Conservation (phyloP, 805 yeast genomes). For the Wickerhamiella lipophila region DNA sequence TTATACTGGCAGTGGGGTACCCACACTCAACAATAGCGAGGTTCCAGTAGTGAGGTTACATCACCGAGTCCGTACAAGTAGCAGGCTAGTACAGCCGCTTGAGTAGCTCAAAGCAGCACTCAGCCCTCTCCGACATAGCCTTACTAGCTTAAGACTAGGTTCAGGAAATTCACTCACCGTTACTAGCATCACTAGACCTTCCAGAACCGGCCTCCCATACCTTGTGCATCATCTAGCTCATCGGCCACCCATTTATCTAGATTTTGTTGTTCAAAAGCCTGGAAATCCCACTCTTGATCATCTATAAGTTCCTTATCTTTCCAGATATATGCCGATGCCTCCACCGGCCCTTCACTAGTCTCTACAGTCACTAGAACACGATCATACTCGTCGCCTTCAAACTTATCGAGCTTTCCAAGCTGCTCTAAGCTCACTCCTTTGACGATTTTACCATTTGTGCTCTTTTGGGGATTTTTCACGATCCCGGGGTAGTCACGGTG, state of each 20-base stretch:
- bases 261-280: neutral
- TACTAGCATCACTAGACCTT: neutral
- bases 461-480: neutral
- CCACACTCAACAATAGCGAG: too few relatives aligned
- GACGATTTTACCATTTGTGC: conserved; percentile 18
- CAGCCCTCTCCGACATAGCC: too few relatives aligned
- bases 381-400: conserved; percentile 22
- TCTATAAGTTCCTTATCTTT: neutral
- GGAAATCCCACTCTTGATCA: conserved; percentile 8
- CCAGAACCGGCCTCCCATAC: conserved; percentile 12
- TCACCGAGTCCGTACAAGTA: too few relatives aligned
- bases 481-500: conserved; percentile 21
- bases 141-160: too few relatives aligned
- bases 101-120: too few relatives aligned
- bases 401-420: conserved; percentile 17
- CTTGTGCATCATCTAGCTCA: conserved; percentile 8
- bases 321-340: conserved; percentile 14
- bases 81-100: too few relatives aligned
- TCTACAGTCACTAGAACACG: conserved; percentile 14
- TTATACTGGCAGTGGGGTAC: too few relatives aligned
- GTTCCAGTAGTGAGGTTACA: too few relatives aligned
- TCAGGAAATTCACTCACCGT: too few relatives aligned
- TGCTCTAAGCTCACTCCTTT: conserved; percentile 12
- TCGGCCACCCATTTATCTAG: conserved; percentile 11
- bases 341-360: neutral